Evolutionary conservation across 768 basidiomycete genomes (phyloP).

Genomic region (Dacryopinax primogenitus): DNA sequence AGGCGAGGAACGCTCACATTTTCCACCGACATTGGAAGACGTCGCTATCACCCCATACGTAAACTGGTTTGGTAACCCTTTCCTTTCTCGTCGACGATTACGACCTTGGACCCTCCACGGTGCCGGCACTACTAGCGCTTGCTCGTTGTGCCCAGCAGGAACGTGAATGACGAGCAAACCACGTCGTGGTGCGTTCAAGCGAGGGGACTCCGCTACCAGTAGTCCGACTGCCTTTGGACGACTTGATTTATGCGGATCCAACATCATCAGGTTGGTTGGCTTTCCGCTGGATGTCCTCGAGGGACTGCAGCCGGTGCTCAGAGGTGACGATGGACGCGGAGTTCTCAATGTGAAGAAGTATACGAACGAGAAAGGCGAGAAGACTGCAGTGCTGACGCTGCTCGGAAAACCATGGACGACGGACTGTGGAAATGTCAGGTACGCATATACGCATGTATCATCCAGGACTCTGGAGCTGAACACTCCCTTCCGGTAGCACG

Average conservation of each 20-base stretch:
- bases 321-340: background rate
- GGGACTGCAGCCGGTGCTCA: background rate
- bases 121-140: background rate
- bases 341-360: background rate
- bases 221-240: background rate
- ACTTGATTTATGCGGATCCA: background rate
- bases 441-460: background rate
- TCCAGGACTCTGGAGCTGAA: background rate
- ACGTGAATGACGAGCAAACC: background rate
- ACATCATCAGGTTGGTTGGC: background rate
- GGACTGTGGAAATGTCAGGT: background rate
- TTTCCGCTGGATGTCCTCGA: background rate
- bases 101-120: constrained; percentile 1
- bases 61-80: background rate
- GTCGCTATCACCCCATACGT: background rate
- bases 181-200: background rate
- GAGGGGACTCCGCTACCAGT: background rate
- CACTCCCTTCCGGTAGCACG: background rate
- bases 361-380: background rate
- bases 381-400: background rate
- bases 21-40: background rate
- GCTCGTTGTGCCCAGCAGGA: background rate
- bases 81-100: background rate
- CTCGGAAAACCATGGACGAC: constrained; percentile 2
- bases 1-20: background rate